Evolutionary conservation across 495 filamentous ascomycete genomes (phyloP).

Genomic region (Aspergillus incahuasiensis): DNA sequence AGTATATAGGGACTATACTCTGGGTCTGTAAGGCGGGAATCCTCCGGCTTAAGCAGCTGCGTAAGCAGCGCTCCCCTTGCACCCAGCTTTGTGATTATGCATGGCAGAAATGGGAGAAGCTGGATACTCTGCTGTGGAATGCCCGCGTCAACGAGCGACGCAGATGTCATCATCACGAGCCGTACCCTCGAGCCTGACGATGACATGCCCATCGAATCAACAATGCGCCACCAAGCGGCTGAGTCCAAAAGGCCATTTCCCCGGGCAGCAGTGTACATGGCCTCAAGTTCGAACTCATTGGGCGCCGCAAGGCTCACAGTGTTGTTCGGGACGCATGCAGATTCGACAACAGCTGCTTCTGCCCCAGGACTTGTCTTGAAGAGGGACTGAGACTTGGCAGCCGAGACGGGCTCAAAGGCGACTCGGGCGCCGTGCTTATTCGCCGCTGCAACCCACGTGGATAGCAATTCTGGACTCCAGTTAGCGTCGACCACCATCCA

Average conservation of each 20-base stretch:
- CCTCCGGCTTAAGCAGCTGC: constrained; percentile 58
- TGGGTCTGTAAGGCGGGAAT: constrained; percentile 56
- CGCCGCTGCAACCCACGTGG: constrained; percentile 57
- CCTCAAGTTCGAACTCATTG: constrained; percentile 72
- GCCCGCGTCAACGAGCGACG: constrained; percentile 66
- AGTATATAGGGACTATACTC: constrained; percentile 65
- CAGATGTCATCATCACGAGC: constrained; percentile 57
- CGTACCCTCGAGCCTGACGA: constrained; percentile 55
- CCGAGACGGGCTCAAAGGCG: constrained; percentile 91
- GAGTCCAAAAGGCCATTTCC: constrained; percentile 61
- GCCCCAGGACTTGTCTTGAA: constrained; percentile 42
- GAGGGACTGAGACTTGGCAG: constrained; percentile 65
- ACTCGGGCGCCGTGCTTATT: constrained; percentile 50
- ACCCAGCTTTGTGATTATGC: constrained; percentile 80
- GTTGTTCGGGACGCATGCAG: constrained; percentile 54
- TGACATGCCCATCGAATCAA: constrained; percentile 67
- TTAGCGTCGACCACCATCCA: constrained; percentile 82
- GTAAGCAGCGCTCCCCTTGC: constrained; percentile 73
- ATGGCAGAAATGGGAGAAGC: constrained; percentile 84
- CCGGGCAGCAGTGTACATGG: constrained; percentile 66
- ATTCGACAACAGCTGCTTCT: constrained; percentile 25
- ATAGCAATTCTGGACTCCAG: constrained; percentile 61
- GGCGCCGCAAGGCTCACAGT: constrained; percentile 69
- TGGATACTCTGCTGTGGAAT: constrained; percentile 77
- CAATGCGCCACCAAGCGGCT: constrained; percentile 65